Evolutionary conservation across 1,139 yeast genomes (phyloP), one percentile per base, ranked within the genome.

Genomic region (Yarrowia galli): DNA sequence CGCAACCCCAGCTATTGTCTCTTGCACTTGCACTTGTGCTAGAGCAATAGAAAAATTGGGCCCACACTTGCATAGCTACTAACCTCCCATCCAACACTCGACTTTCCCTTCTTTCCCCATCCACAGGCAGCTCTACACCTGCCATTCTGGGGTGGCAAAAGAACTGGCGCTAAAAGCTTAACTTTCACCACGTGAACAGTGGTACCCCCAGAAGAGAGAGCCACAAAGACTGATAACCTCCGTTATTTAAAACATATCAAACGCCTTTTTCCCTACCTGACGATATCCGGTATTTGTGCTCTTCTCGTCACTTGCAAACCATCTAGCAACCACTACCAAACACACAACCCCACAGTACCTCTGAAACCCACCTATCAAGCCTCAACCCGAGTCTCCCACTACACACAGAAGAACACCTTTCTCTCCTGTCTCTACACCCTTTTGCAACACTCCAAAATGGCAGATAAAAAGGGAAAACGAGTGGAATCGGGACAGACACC

Each of bases 81-180:
- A 28, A 28, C n/a, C 2, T 8, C 23, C 22, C 8, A 6, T 12
- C 9, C 15, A 7, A 12, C 22, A 13, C 54, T 32, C 40, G 13
- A 18, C 38, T 18, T 49, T 20, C 58, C 58, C 42, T 25, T 13
- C 28, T 38, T 38, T 22, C 60, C 35, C 35, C n/a, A 13, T 9
- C 22, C 22, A 36, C 9, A 51, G 25, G 10, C 56, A 8, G 13
- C 28, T 32, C 60, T 53, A 54, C 22, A 54, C 61, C 61, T 58
- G 51, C 64, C 64, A 58, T 15, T 43, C 42, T 58, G 64, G 64
- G 64, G 64, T 58, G 64, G 64, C 64, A 58, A 58, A 58, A 54
- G 61, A 40, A 15, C 51, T 25, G 64, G 20, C 61, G 46, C 64
- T 58, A 58, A 58, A 46, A 58, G 64, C 64, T 58, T 58, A 58